A percentile compares a stretch with the other conserved stretches of the same genome.
phyloP scores from a whole-genome alignment of 306 rosid genomes.

The Ammopiptanthus mongolicus region DNA sequence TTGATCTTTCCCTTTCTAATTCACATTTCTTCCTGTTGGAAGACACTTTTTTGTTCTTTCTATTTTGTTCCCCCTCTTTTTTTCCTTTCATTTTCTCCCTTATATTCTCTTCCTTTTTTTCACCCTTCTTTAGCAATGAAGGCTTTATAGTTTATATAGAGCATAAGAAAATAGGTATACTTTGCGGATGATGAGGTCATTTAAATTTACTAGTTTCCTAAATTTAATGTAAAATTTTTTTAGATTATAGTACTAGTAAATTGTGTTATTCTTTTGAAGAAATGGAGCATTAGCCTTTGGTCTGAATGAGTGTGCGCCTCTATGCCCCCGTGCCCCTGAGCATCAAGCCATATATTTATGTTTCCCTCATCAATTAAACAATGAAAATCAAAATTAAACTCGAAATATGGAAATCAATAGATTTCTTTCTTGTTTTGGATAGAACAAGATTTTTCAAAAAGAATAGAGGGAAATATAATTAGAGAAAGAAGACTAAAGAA shows the following conservation, averaged over 20 bases:
- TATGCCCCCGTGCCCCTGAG: no score
- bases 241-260: neutral
- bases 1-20: conserved; percentile 12
- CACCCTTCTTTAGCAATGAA: neutral
- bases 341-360: neutral
- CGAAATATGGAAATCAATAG: neutral
- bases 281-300: neutral
- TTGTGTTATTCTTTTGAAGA: conserved; percentile 8
- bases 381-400: neutral
- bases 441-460: neutral
- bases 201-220: neutral
- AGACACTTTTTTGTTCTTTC: conserved; percentile 1
- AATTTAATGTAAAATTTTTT: conserved; percentile 6
- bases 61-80: neutral
- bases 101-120: neutral
- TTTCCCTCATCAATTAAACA: neutral
- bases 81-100: neutral
- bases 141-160: conserved; percentile 11
- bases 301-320: neutral
- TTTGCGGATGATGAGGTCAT: conserved; percentile 19
- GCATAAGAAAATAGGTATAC: conserved; percentile 20
- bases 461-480: neutral
- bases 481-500: neutral
- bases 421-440: neutral
- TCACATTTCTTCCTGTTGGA: conserved; percentile 5